A percentile compares a stretch with the other conserved stretches of the same genome.
Conservation (phyloP, 257 asterid genomes). For the Solanum boliviense region DNA sequence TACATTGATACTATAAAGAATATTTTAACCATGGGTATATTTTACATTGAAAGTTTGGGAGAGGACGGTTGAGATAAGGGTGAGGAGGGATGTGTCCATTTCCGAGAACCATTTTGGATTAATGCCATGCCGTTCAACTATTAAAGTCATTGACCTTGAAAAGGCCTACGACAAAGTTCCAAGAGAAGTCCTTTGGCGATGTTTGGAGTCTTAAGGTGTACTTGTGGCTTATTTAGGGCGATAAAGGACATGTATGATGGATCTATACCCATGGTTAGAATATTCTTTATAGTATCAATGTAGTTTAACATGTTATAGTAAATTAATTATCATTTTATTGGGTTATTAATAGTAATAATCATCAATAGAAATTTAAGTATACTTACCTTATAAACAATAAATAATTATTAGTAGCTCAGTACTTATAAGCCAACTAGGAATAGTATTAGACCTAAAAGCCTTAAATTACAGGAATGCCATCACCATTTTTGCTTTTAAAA, state of each 20-base stretch:
- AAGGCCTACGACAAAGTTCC: background rate
- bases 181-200: background rate
- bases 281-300: background rate
- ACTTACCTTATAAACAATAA: background rate
- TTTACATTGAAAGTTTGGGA: background rate
- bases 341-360: background rate
- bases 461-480: background rate
- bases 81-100: background rate
- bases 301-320: background rate
- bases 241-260: background rate
- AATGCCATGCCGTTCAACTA: background rate
- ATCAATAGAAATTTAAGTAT: background rate
- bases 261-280: background rate
- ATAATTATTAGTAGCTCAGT: background rate
- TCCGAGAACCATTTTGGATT: background rate
- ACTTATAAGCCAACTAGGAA: background rate
- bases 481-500: too few relatives aligned
- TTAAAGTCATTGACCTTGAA: background rate
- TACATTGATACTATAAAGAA: too few relatives aligned
- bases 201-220: background rate
- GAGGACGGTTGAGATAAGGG: background rate
- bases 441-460: background rate
- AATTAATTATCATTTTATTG: background rate
- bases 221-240: background rate
- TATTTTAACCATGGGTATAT: background rate